Evolutionary conservation across 192 early-diverging fungal species (phyloP).

Genomic region (Mortierella claussenii): DNA sequence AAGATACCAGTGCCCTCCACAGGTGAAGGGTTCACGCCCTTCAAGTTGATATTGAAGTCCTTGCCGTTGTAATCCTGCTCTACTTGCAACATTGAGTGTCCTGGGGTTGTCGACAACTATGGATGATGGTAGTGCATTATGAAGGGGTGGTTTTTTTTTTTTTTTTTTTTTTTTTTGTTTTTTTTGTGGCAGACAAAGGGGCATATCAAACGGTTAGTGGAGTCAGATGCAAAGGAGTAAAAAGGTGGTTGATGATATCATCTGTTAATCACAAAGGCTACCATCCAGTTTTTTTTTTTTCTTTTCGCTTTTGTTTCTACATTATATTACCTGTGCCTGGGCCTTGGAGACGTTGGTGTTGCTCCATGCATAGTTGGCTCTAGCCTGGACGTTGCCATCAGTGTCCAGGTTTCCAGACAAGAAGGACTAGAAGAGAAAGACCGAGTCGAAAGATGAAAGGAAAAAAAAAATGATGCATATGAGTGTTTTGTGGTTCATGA

Average conservation of each 20-base stretch:
- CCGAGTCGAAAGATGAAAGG: too few species aligned
- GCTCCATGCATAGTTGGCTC: slow-evolving; percentile 86
- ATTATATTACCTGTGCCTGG: slow-evolving; percentile 62
- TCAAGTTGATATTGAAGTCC: slow-evolving; percentile 90
- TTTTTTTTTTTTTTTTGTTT: too few species aligned
- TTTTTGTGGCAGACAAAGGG: too few species aligned
- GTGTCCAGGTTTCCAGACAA: slow-evolving; percentile 96
- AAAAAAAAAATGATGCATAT: too few species aligned
- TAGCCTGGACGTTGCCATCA: slow-evolving; percentile 86
- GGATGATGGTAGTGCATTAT: too few species aligned
- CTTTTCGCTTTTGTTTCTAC: too few species aligned
- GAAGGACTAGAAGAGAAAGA: slow-evolving; percentile 78
- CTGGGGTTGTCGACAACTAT: slow-evolving; percentile 75
- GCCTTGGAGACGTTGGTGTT: slow-evolving; percentile 70
- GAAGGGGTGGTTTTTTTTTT: too few species aligned
- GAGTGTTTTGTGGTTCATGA: too few species aligned
- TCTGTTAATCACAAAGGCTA: slow-evolving; percentile 6
- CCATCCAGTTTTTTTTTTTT: slow-evolving; percentile 1
- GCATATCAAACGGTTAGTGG: too few species aligned
- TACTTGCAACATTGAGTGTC: slow-evolving; percentile 90
- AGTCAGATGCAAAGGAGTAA: neutral
- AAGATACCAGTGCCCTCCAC: slow-evolving; percentile 92
- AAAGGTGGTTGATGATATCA: slow-evolving; percentile 13
- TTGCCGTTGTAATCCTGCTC: slow-evolving; percentile 93
- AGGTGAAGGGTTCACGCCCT: slow-evolving; percentile 95